Base-by-base conservation (phyloP, 176 grass and related monocot genomes). In the Otatea glauca region DNA sequence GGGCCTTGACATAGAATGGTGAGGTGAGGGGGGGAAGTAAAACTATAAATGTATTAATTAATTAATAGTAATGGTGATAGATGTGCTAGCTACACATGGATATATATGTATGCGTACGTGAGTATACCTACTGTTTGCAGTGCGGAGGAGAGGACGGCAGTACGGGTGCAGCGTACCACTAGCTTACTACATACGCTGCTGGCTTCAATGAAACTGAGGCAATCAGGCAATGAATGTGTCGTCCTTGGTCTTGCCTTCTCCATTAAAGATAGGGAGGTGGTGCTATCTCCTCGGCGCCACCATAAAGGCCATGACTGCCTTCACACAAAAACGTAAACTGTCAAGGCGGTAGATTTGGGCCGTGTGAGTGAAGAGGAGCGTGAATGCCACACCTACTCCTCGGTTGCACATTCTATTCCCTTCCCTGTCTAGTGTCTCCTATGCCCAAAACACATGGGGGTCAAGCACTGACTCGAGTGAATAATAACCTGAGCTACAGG, bases 141-240 rank as follows among this genome's bases (percentile, higher is more conserved):
- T 20, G 29, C 7, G 24, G 35, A 83, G 23, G 20, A 47, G 80
- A 85, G 73, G 73, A 58, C 62, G 54, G 5, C 27, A 6, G 62
- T 16, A 77, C 21, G 34, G 74, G 37, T 44, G 75, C 73, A 60
- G 75, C 75, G 58, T 54, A 47, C 47, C 47, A 34, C 4, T 25
- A 51, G 45, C 25, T 14, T 62, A 4, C 13, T 74, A 17, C 67
- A 18, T 47, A 44, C 72, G n/a, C 41, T 62, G 70, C 41, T 37
- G 51, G 24, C 65, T 83, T 86, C 72, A 90, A 80, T 93, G 92
- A 90, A 85, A 86, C 77, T 86, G 85, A 82, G 74, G 75, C 65
- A 86, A 75, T 86, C 74, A 75, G 45, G 49, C 49, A 88, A 68
- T 82, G 61, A 90, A 79, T 69, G 73, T 43, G 20, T 65, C 76